Evolutionary conservation across 805 yeast species (phyloP).

Genomic region (Candida parachauliodes): DNA sequence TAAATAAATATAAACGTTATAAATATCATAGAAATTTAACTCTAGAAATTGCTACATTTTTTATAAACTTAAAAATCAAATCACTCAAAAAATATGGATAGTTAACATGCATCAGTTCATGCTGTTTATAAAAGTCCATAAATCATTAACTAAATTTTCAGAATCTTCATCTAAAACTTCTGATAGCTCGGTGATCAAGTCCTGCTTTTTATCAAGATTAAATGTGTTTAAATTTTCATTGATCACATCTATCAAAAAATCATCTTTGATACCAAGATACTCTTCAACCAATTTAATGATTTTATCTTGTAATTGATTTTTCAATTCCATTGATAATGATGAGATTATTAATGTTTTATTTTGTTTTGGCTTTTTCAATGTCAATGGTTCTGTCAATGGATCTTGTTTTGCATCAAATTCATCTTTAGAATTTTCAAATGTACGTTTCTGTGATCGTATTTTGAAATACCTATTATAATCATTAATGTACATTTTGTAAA

Average conservation of each 20-base stretch:
- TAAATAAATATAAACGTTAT: too few species aligned
- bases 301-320: constrained; percentile 27
- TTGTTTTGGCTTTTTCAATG: constrained; percentile 1
- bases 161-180: constrained; percentile 54
- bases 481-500: constrained; percentile 28
- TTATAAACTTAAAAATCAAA: too few species aligned
- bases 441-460: constrained; percentile 30
- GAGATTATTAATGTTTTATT: constrained; percentile 7
- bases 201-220: constrained; percentile 28
- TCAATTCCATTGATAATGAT: constrained; percentile 10
- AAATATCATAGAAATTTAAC: too few species aligned
- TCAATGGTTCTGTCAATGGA: background rate
- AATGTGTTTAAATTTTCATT: constrained; percentile 30
- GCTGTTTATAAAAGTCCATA: constrained; percentile 34
- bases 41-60: too few species aligned
- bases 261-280: constrained; percentile 52
- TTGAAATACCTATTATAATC: constrained; percentile 44
- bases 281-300: constrained; percentile 47
- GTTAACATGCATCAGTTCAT: too few species aligned
- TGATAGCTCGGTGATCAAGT: constrained; percentile 41
- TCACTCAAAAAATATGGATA: too few species aligned
- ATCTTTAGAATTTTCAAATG: constrained; percentile 42
- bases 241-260: constrained; percentile 44
- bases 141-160: constrained; percentile 34
- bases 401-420: constrained; percentile 25